Base-by-base conservation (phyloP, 345 rosid genomes). In the Hibiscus syriacus region DNA sequence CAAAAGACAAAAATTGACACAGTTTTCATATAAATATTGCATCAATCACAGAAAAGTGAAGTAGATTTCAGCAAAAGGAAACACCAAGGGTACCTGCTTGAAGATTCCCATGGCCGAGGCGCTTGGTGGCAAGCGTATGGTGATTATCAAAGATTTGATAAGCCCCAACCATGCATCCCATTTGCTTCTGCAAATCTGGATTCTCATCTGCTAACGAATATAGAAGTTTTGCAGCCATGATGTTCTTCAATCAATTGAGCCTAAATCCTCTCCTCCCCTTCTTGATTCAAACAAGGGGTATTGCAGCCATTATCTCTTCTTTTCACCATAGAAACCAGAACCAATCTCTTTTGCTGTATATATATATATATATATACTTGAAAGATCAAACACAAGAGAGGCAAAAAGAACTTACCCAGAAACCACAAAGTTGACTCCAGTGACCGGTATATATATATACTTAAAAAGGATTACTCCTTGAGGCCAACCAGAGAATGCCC, bases 101-200 rank as follows among this genome's bases (percentile, higher is more conserved):
- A 80, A 86, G 87, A 75, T 80, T 86, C 80, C 77, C 80, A 36
- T 80, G 82, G 76, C 63, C 73, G 39, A 58, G 59, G 64, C 88
- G 85, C 75, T 87, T 79, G 12, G 84, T 74, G 8, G 83, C 69
- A 20, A 89, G 71, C 73, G 79, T 68, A 30, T 80, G 87, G 57
- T 82, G 89, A 87, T 79, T 10, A 50, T 90, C 97, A 70, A 93
- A 90, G 75, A 93, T 73, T 79, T 93, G 96, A 74, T 89, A 83
- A 76, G 90, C 77, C 67, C 97, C 97, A 36, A 84, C 87, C 97
- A 93, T 89, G 80, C 98, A 93, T 50, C 98, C 98, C 12, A 90
- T 87, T 81, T 93, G 91, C 84, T 86, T 93, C 83, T 87, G 87
- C 80, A 93, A 83, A 85, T 89, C 96, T 61, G 94, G 85, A 78